Conservation (phyloP, 2,329 filamentous ascomycete genomes). For the Fusarium verrucosum region DNA sequence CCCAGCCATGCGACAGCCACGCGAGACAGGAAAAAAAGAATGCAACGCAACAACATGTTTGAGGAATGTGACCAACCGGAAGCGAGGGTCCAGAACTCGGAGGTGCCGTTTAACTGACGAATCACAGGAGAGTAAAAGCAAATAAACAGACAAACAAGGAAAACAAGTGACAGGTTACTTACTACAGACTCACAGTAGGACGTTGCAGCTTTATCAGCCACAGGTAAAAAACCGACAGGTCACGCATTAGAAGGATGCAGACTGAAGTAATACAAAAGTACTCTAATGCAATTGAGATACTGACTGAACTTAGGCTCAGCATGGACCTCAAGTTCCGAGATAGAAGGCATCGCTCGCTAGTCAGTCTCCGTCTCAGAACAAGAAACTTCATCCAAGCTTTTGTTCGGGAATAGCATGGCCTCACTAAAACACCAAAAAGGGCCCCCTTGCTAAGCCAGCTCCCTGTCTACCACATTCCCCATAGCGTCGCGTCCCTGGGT, state of each 20-base stretch:
- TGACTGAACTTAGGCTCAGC: no score
- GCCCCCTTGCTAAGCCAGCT: constrained; percentile 35
- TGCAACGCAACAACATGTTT: constrained; percentile 24
- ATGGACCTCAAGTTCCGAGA: constrained; percentile 24
- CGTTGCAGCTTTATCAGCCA: neutral
- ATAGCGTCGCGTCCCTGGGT: constrained; percentile 23
- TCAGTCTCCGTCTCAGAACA: neutral
- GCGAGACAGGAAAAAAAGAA: constrained; percentile 14
- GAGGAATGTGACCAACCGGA: constrained; percentile 30
- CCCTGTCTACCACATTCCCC: constrained; percentile 43
- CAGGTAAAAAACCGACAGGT: neutral
- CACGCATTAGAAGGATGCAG: neutral
- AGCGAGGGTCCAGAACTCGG: constrained; percentile 14
- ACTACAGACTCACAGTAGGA: neutral
- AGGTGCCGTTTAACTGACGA: constrained; percentile 3
- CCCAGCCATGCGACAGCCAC: constrained; percentile 7
- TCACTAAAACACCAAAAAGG: neutral
- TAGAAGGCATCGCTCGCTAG: neutral
- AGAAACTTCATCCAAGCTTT: neutral
- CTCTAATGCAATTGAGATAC: no score
- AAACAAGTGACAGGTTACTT: neutral
- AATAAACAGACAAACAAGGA: neutral
- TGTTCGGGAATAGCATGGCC: constrained; percentile 17
- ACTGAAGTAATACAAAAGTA: no score
- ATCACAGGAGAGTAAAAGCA: neutral